A percentile compares a stretch with the other conserved stretches of the same genome.
Conservation (phyloP, 2,329 filamentous ascomycete species). For the Coniosporium tulheliwenetii region DNA sequence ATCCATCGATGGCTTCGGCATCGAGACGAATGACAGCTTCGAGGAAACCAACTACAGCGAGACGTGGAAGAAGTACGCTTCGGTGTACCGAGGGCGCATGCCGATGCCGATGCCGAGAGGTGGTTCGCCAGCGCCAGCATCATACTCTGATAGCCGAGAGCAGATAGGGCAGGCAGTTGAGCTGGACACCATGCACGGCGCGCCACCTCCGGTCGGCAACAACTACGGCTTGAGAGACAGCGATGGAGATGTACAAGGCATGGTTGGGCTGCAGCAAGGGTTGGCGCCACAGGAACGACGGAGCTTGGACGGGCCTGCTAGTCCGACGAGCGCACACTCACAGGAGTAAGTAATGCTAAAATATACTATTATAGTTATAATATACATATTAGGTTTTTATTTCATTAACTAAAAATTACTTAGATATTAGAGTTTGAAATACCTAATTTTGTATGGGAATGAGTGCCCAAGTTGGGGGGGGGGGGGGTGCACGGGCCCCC, state of each 20-base stretch:
- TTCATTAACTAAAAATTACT: no score
- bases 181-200: slow-evolving; percentile 58
- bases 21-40: no score
- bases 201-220: slow-evolving; percentile 22
- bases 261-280: slow-evolving; percentile 55
- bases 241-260: slow-evolving; percentile 57
- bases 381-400: no score
- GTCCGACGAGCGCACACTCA: slow-evolving; percentile 56
- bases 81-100: slow-evolving; percentile 21
- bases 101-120: slow-evolving; percentile 22
- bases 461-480: no score
- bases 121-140: background rate
- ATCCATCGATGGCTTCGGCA: no score
- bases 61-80: no score
- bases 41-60: no score
- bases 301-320: slow-evolving; percentile 35
- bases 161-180: slow-evolving; percentile 53
- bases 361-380: no score
- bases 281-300: slow-evolving; percentile 11
- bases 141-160: no score
- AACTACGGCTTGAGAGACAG: slow-evolving; percentile 38
- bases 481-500: no score
- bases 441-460: no score
- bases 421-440: no score
- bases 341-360: slow-evolving; percentile 67